phyloP scores from a whole-genome alignment of 139 green algal genomes.

The Micromonas commoda region DNA sequence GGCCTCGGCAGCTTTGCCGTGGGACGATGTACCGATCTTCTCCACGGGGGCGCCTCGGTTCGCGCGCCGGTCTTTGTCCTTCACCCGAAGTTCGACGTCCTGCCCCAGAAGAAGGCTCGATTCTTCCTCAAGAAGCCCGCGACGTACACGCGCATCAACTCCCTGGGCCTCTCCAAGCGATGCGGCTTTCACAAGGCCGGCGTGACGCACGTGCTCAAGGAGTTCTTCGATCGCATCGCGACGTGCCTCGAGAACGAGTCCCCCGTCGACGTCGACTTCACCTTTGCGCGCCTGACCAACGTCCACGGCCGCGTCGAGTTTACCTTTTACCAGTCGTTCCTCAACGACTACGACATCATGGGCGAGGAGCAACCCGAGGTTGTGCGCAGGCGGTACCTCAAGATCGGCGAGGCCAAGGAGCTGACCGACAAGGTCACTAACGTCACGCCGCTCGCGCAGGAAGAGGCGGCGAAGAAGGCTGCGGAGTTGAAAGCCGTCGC shows the following conservation, averaged over 20 bases:
- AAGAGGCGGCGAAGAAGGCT: no score
- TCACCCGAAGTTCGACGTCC: neutral
- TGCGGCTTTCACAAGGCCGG: neutral
- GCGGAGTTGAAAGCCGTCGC: no score
- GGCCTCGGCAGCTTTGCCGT: neutral
- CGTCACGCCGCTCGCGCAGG: no score
- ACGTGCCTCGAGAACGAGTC: neutral
- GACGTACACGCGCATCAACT: neutral
- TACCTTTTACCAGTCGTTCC: neutral
- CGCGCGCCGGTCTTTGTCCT: neutral
- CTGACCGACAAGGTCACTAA: neutral
- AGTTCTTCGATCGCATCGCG: neutral
- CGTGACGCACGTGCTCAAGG: neutral
- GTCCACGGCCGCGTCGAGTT: neutral
- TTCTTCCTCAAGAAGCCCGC: neutral
- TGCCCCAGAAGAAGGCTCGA: neutral
- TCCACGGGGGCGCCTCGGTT: neutral
- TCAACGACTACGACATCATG: neutral
- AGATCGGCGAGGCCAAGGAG: neutral
- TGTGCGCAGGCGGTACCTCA: neutral
- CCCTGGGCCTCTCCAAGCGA: neutral
- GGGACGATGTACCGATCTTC: neutral
- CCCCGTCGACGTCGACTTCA: neutral
- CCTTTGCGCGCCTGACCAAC: neutral
- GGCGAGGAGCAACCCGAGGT: neutral